Conservation (phyloP, 176 grass and related monocot genomes). For the Carex pumila region DNA sequence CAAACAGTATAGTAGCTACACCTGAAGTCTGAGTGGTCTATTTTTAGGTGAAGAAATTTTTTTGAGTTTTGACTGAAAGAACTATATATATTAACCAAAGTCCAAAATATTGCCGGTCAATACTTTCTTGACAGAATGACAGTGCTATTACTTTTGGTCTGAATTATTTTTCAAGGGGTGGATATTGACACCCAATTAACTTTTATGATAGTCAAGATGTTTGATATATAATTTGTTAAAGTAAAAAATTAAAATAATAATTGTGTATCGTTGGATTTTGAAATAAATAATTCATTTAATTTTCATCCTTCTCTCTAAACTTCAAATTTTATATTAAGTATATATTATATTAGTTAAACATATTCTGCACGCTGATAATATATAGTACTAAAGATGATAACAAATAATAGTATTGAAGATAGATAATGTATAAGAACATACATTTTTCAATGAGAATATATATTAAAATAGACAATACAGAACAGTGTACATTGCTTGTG, state of each 20-base stretch:
- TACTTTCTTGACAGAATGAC: neutral
- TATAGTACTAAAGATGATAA: too few species aligned
- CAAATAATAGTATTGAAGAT: neutral
- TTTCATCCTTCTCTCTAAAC: too few species aligned
- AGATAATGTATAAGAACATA: neutral
- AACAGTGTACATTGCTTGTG: neutral
- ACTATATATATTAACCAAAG: too few species aligned
- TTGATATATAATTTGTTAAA: neutral
- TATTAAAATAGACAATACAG: neutral
- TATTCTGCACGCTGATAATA: neutral
- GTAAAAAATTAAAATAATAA: neutral
- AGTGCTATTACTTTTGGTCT: neutral
- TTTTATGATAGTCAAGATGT: neutral
- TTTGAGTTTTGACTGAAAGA: neutral
- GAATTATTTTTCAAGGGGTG: neutral
- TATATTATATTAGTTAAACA: neutral
- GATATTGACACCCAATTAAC: neutral
- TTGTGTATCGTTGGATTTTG: neutral
- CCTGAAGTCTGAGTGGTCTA: neutral
- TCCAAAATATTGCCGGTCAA: too few species aligned
- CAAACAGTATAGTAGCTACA: neutral
- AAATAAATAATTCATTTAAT: too few species aligned
- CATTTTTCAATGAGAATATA: neutral
- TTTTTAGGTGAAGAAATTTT: neutral
- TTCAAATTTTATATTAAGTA: neutral